phyloP scores from a whole-genome alignment of 768 basidiomycete species.

The Lepiota brunneoincarnata region DNA sequence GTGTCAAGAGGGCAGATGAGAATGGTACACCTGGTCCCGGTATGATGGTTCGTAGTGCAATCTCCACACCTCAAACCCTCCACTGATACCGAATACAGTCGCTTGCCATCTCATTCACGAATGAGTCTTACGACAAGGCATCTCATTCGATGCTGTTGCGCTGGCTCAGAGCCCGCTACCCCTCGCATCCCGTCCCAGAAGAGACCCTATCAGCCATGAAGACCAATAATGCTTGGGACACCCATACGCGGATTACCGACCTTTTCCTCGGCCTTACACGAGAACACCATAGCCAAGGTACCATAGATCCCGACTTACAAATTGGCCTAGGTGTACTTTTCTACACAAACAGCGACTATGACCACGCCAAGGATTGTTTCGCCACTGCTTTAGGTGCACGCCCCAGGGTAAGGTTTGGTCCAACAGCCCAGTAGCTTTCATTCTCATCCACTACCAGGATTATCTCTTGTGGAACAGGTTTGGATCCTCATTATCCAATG shows the following conservation, averaged over 20 bases:
- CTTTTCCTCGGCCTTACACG: conserved; percentile 82
- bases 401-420: conserved; percentile 47
- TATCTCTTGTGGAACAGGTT: conserved; percentile 95
- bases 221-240: conserved; percentile 73
- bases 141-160: conserved; percentile 83
- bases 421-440: neutral
- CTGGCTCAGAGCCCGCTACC: conserved; percentile 74
- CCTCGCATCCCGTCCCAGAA: conserved; percentile 49
- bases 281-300: conserved; percentile 68
- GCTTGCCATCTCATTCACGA: conserved; percentile 93
- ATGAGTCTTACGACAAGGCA: conserved; percentile 86
- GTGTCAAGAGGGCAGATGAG: conserved; percentile 63
- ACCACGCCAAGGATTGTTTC: conserved; percentile 92
- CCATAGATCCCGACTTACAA: conserved; percentile 88
- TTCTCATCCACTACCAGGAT: conserved; percentile 45
- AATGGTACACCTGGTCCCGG: conserved; percentile 65
- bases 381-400: conserved; percentile 77
- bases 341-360: conserved; percentile 85
- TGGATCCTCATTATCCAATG: conserved; percentile 93
- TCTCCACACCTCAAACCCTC: neutral
- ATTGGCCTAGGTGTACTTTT: conserved; percentile 90
- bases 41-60: conserved; percentile 57
- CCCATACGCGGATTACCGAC: conserved; percentile 76
- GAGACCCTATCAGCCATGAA: conserved; percentile 53
- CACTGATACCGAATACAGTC: conserved; percentile 50